phyloP scores from a whole-genome alignment of 495 filamentous ascomycete species.

The Lindgomyces ingoldianus region DNA sequence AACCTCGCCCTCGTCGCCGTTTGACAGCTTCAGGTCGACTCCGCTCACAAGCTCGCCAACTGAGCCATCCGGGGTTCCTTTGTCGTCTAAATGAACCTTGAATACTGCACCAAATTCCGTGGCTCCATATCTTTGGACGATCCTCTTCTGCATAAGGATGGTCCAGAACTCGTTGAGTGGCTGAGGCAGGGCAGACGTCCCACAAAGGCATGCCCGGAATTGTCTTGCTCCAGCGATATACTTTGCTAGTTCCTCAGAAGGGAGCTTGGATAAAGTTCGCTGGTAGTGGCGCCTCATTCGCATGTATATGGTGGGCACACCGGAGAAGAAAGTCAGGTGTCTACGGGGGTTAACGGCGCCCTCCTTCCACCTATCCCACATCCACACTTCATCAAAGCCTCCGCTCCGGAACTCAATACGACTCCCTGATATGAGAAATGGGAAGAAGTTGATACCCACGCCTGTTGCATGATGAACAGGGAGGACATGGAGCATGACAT shows the following conservation, averaged over 20 bases:
- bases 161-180: conserved; percentile 54
- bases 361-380: conserved; percentile 53
- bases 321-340: conserved; percentile 50
- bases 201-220: conserved; percentile 51
- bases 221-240: conserved; percentile 48
- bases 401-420: conserved; percentile 53
- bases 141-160: conserved; percentile 45
- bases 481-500: conserved; percentile 47
- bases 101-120: conserved; percentile 54
- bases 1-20: conserved; percentile 47
- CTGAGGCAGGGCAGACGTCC: conserved; percentile 51
- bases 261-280: conserved; percentile 30
- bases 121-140: conserved; percentile 52
- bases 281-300: conserved; percentile 53
- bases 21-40: conserved; percentile 41
- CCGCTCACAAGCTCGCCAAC: conserved; percentile 48
- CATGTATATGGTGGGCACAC: conserved; percentile 56
- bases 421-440: conserved; percentile 49
- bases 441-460: conserved; percentile 51
- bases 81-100: conserved; percentile 46
- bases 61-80: conserved; percentile 48
- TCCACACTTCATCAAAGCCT: conserved; percentile 51
- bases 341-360: conserved; percentile 39
- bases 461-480: conserved; percentile 56
- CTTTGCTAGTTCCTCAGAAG: conserved; percentile 32